Conservation (phyloP, 2,329 filamentous ascomycete genomes). For the Alternaria dauci region DNA sequence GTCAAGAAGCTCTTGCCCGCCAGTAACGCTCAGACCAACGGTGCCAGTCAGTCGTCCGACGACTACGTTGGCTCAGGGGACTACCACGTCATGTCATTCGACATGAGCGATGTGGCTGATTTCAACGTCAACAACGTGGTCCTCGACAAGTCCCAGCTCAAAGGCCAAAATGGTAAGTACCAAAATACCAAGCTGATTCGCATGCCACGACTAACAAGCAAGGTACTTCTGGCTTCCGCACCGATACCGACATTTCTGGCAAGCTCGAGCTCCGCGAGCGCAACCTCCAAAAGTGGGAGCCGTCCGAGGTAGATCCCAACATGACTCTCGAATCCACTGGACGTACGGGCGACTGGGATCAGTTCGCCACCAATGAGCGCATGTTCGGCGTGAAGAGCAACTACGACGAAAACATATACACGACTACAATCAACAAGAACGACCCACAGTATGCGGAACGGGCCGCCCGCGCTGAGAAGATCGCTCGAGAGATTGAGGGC, state of each 20-base stretch:
- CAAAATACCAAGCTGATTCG: neutral
- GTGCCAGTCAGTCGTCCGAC: conserved; percentile 50
- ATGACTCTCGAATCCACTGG: conserved; percentile 72
- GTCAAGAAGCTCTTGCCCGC: conserved; percentile 60
- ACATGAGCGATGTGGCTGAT: conserved; percentile 67
- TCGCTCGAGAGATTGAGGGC: conserved; percentile 88
- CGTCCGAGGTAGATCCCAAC: conserved; percentile 69
- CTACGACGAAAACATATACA: conserved; percentile 95
- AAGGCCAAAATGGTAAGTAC: conserved; percentile 65
- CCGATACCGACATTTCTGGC: conserved; percentile 87
- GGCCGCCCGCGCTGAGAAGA: conserved; percentile 76
- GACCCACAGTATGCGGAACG: conserved; percentile 83
- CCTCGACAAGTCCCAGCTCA: conserved; percentile 60
- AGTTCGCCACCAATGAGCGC: conserved; percentile 88
- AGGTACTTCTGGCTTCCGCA: conserved; percentile 72
- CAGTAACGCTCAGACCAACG: conserved; percentile 57
- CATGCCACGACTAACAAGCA: conserved; percentile 64
- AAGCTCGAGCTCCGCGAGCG: conserved; percentile 74
- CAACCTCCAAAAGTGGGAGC: conserved; percentile 81
- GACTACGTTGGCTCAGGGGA: conserved; percentile 59
- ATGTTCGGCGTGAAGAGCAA: conserved; percentile 88
- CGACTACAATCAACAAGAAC: conserved; percentile 84
- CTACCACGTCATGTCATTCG: conserved; percentile 66
- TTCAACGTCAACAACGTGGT: conserved; percentile 63
- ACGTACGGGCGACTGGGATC: conserved; percentile 74